A percentile compares a stretch with the other conserved stretches of the same genome.
Evolutionary conservation across 2,329 filamentous ascomycete species (phyloP).

Genomic region (Aspergillus hiratsukae): DNA sequence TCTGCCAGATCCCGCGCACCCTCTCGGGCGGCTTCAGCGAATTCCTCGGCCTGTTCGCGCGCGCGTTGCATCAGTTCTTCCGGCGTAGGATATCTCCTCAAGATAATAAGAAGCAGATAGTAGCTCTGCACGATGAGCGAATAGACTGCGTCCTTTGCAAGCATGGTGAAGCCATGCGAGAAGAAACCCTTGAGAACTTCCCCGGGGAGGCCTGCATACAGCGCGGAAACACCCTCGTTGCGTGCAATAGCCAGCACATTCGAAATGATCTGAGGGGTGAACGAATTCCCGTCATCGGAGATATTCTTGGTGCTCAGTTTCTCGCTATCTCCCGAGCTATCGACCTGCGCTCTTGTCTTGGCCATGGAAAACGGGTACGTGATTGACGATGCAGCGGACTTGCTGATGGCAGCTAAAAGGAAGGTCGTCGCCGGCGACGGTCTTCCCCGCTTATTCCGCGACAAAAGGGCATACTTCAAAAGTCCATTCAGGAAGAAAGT

Average conservation of each 20-base stretch:
- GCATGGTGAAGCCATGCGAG: conserved; percentile 80
- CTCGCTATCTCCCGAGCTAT: conserved; percentile 11
- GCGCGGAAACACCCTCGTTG: conserved; percentile 61
- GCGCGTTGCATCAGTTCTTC: conserved; percentile 38
- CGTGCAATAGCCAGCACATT: conserved; percentile 55
- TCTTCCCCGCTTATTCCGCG: conserved; percentile 48
- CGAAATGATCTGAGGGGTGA: conserved; percentile 55
- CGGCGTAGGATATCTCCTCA: conserved; percentile 43
- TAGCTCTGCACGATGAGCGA: conserved; percentile 67
- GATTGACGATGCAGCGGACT: conserved; percentile 67
- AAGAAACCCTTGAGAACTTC: conserved; percentile 82
- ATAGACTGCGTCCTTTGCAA: conserved; percentile 76
- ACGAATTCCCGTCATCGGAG: conserved; percentile 9
- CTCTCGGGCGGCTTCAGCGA: conserved; percentile 37
- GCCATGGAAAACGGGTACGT: conserved; percentile 85
- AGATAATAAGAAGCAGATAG: conserved; percentile 55
- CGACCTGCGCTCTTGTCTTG: conserved; percentile 71
- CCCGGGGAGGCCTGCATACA: conserved; percentile 72
- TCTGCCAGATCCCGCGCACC: conserved; percentile 33
- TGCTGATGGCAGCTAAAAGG: conserved; percentile 69
- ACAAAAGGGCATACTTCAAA: conserved; percentile 58
- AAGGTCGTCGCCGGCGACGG: conserved; percentile 56
- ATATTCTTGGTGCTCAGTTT: conserved; percentile 15
- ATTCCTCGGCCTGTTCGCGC: conserved; percentile 38
- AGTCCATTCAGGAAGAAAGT: conserved; percentile 79